A percentile compares a stretch with the other conserved stretches of the same genome.
Conservation (phyloP, 139 green algal genomes). For the Desmodesmus armatus region DNA sequence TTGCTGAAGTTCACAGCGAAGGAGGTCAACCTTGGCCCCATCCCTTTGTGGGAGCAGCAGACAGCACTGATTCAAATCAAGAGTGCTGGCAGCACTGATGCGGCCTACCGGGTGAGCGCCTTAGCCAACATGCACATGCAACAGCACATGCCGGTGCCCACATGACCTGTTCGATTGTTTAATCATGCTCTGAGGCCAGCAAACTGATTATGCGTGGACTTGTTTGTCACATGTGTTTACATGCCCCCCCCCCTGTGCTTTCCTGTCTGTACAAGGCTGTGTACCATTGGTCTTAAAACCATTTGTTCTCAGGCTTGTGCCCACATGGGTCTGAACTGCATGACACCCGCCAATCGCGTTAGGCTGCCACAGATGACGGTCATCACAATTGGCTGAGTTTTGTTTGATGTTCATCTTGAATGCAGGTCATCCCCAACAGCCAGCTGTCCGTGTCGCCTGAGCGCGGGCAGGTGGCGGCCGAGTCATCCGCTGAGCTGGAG, state of each 20-base stretch:
- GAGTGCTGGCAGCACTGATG: slow-evolving; percentile 47
- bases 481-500: slow-evolving; percentile 67
- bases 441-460: slow-evolving; percentile 53
- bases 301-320: no score
- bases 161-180: no score
- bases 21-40: slow-evolving; percentile 59
- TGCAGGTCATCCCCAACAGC: slow-evolving; percentile 25
- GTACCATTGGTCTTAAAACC: no score
- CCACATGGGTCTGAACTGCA: no score
- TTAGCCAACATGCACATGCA: no score
- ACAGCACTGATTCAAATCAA: slow-evolving; percentile 48
- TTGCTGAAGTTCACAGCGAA: slow-evolving; percentile 65
- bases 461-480: slow-evolving; percentile 53
- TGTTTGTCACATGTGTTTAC: background rate
- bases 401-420: background rate
- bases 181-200: no score
- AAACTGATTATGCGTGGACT: no score
- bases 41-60: slow-evolving; percentile 63
- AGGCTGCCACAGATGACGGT: no score
- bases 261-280: no score
- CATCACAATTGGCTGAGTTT: no score
- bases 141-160: background rate
- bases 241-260: no score
- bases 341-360: no score
- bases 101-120: slow-evolving; percentile 44